Conservation (phyloP, 2,329 filamentous ascomycete species). For the Fusarium oxysporum region DNA sequence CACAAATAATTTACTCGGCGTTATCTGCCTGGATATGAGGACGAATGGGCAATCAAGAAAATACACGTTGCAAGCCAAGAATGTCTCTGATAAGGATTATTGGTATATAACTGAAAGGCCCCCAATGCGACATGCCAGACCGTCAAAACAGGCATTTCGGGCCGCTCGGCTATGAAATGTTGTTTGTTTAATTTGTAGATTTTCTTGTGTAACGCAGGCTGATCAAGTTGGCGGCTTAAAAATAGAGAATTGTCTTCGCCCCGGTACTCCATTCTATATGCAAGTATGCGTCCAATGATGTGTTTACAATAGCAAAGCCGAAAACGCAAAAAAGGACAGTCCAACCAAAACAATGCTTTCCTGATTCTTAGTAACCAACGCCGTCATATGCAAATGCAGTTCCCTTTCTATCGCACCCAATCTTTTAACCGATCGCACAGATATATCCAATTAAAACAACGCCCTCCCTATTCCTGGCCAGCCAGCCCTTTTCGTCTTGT, state of each 20-base stretch:
- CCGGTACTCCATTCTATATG: neutral
- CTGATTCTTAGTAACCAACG: too few relatives aligned
- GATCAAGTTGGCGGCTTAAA: neutral
- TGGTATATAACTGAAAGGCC: neutral
- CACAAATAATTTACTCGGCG: neutral
- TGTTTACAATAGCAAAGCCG: too few relatives aligned
- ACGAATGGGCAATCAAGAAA: neutral
- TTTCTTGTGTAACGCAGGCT: neutral
- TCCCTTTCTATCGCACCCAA: too few relatives aligned
- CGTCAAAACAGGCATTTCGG: neutral
- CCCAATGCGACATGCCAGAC: neutral
- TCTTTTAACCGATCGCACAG: neutral
- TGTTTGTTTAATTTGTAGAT: neutral
- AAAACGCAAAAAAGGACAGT: neutral
- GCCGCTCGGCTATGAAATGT: neutral
- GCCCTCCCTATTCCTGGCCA: neutral
- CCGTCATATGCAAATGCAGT: neutral
- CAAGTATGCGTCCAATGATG: too few relatives aligned
- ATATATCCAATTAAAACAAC: too few relatives aligned
- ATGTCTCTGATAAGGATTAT: neutral
- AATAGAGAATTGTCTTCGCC: too few relatives aligned
- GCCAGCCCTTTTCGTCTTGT: neutral
- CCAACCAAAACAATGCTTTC: neutral
- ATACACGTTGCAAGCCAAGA: neutral
- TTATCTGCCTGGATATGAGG: neutral